Evolutionary conservation across 2,329 filamentous ascomycete species (phyloP).

Genomic region (Venturia asperata): DNA sequence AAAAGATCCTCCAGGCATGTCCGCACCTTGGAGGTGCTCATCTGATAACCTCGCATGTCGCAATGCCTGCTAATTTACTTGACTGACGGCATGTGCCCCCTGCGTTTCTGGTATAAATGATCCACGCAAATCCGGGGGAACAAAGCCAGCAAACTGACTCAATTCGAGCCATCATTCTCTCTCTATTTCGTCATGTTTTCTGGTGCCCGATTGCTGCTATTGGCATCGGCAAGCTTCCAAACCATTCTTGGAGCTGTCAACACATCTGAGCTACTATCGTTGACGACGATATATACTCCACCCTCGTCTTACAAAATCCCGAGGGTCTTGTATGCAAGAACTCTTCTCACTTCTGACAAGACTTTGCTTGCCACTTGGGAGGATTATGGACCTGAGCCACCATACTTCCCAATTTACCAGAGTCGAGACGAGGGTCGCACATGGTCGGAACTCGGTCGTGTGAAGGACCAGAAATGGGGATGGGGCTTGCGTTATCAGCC

Average conservation of each 20-base stretch:
- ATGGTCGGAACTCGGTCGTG: slow-evolving; percentile 57
- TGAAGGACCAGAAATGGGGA: slow-evolving; percentile 57
- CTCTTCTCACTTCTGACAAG: slow-evolving; percentile 36
- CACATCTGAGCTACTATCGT: background rate
- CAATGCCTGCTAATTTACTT: background rate
- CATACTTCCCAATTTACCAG: slow-evolving; percentile 42
- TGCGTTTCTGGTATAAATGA: background rate
- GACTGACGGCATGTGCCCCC: background rate
- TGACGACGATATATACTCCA: slow-evolving; percentile 36
- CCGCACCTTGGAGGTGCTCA: background rate
- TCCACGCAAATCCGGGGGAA: background rate
- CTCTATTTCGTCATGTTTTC: background rate
- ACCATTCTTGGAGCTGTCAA: background rate
- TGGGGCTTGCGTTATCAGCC: slow-evolving; percentile 65
- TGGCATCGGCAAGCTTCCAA: background rate
- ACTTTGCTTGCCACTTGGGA: slow-evolving; percentile 48
- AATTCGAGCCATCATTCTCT: too few relatives aligned
- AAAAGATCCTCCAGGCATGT: background rate
- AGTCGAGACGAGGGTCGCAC: slow-evolving; percentile 43
- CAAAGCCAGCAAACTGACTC: background rate
- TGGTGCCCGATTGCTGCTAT: background rate
- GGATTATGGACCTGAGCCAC: slow-evolving; percentile 45
- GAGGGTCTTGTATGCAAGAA: slow-evolving; percentile 47
- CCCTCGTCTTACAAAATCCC: slow-evolving; percentile 41
- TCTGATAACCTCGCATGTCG: background rate